Conservation (phyloP, 83 land plant genomes). For the Thuja plicata region DNA sequence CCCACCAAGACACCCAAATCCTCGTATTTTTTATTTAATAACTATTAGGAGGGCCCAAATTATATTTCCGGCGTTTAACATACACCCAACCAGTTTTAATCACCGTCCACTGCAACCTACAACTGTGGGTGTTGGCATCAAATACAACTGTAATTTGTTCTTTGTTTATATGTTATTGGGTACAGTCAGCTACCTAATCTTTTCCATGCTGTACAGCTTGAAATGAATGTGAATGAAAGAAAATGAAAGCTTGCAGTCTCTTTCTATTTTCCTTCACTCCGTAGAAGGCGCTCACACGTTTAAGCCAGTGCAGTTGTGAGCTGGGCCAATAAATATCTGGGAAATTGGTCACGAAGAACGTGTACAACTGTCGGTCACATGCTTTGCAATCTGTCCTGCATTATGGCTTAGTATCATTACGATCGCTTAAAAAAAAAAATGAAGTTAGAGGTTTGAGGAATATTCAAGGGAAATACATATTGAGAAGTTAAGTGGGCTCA, state of each 20-base stretch:
- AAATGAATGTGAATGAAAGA: background rate
- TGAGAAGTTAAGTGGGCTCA: too few species aligned
- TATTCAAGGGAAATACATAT: too few species aligned
- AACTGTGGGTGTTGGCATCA: background rate
- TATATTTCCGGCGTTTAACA: background rate
- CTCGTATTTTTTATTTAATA: background rate
- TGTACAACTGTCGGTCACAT: too few species aligned
- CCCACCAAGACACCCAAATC: background rate
- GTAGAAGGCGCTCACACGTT: too few species aligned
- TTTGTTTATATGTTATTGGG: background rate
- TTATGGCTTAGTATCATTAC: too few species aligned
- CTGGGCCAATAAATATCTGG: background rate
- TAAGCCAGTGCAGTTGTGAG: background rate
- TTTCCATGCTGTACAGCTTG: background rate
- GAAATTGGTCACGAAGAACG: too few species aligned
- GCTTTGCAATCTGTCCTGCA: too few species aligned
- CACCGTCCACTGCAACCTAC: background rate
- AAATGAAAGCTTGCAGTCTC: background rate
- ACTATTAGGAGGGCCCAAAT: background rate
- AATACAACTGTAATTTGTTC: background rate
- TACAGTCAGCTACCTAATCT: background rate
- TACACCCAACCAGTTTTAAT: background rate
- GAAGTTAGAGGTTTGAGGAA: too few species aligned
- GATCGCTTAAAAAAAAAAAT: too few species aligned
- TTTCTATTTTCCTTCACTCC: background rate